Evolutionary conservation across 345 rosid genomes (phyloP).

Genomic region (Firmiana major): DNA sequence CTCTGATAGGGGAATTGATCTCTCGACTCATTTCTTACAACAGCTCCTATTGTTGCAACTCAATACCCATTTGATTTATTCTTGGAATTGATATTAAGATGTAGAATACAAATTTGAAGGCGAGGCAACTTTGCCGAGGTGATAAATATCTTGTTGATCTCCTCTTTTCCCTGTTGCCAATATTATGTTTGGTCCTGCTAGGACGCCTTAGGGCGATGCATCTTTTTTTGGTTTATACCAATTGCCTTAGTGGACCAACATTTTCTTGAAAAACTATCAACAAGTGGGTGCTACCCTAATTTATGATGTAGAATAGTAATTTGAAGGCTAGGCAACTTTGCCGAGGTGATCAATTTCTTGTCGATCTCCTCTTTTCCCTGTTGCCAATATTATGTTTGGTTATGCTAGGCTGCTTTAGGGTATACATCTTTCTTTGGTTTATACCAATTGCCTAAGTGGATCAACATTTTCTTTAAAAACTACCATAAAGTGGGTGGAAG

Average conservation of each 20-base stretch:
- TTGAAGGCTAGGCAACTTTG: conserved; percentile 35
- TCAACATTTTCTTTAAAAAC: background rate
- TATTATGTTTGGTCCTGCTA: conserved; percentile 16
- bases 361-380: conserved; percentile 6
- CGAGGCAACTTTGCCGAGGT: conserved; percentile 48
- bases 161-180: conserved; percentile 61
- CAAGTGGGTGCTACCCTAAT: background rate
- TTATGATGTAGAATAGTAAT: background rate
- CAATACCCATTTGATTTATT: background rate
- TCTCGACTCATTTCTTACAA: background rate
- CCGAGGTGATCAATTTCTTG: conserved; percentile 32
- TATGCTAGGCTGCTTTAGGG: conserved; percentile 1
- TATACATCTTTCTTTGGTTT: background rate
- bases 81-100: background rate
- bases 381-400: background rate
- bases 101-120: background rate
- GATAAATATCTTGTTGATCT: conserved; percentile 29
- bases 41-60: background rate
- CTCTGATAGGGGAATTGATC: conserved; percentile 52
- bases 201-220: background rate
- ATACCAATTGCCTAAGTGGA: conserved; percentile 6
- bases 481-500: background rate
- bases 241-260: background rate
- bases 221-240: background rate
- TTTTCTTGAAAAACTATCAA: background rate